A percentile compares a stretch with the other conserved stretches of the same genome.
These are phyloP conservation scores for Cymbopogon flexuosus DNA, from an alignment of 202 grass and related monocot species.

Conservation along the genomic window DNA sequence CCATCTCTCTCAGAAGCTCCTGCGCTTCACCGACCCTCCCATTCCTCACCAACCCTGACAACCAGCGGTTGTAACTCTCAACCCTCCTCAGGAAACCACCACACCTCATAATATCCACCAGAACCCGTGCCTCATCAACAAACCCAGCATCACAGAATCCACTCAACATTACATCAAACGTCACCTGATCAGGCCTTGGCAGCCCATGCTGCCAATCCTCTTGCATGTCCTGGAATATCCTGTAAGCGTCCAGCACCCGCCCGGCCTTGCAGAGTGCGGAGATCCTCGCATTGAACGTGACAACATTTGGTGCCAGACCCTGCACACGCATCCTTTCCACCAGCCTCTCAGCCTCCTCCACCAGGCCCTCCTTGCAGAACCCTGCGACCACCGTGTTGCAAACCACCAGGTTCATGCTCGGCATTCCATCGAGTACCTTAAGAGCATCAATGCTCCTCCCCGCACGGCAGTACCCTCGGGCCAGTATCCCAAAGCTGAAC, in stretches of 20 bases:
- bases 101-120: constrained; percentile 74
- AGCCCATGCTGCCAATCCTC: constrained; percentile 59
- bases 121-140: constrained; percentile 65
- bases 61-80: constrained; percentile 86
- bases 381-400: constrained; percentile 80
- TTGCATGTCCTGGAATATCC: constrained; percentile 91
- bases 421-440: constrained; percentile 63
- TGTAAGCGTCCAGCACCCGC: constrained; percentile 69
- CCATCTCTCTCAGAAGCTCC: constrained; percentile 68
- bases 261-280: constrained; percentile 75
- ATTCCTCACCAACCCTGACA: constrained; percentile 70
- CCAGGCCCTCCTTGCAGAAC: constrained; percentile 71
- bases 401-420: constrained; percentile 63
- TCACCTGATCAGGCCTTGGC: constrained; percentile 73
- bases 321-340: constrained; percentile 62
- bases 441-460: constrained; percentile 43
- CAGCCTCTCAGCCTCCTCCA: constrained; percentile 70
- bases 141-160: constrained; percentile 76
- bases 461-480: constrained; percentile 55
- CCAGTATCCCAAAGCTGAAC: constrained; percentile 77
- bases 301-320: constrained; percentile 64
- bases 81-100: constrained; percentile 62
- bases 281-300: constrained; percentile 89
- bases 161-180: constrained; percentile 74
- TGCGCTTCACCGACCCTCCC: constrained; percentile 55